phyloP scores from a whole-genome alignment of 2,329 filamentous ascomycete genomes.

The Aureobasidium sp. region DNA sequence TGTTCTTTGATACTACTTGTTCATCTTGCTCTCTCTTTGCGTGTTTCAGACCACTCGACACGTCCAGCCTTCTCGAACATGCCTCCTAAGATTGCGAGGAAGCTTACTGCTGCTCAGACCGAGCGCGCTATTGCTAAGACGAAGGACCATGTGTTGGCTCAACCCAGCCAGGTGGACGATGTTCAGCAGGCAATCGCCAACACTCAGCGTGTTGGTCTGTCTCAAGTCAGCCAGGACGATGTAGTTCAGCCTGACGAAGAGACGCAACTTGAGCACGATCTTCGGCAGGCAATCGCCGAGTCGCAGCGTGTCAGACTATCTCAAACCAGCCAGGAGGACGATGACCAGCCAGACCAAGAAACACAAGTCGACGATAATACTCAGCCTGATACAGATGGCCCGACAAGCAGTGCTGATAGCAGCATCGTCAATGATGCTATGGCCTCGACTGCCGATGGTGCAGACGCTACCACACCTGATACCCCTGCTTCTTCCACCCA shows the following conservation, averaged over 20 bases:
- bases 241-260: neutral
- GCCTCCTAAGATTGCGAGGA: constrained; percentile 1
- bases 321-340: neutral
- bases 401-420: neutral
- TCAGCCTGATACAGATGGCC: neutral
- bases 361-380: neutral
- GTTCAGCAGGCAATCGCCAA: neutral
- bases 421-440: neutral
- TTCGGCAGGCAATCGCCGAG: neutral
- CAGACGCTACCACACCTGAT: neutral
- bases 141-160: neutral
- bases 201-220: no score
- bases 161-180: neutral
- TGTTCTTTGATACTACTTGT: neutral
- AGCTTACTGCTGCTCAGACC: neutral
- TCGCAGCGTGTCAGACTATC: no score
- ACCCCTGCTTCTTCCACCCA: neutral
- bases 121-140: neutral
- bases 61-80: neutral
- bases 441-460: neutral
- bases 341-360: neutral
- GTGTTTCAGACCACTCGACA: neutral
- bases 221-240: neutral
- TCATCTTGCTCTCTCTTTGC: neutral
- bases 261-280: neutral